Base-by-base conservation (phyloP, 2,329 filamentous ascomycete genomes). In the Didymella arachidicola region DNA sequence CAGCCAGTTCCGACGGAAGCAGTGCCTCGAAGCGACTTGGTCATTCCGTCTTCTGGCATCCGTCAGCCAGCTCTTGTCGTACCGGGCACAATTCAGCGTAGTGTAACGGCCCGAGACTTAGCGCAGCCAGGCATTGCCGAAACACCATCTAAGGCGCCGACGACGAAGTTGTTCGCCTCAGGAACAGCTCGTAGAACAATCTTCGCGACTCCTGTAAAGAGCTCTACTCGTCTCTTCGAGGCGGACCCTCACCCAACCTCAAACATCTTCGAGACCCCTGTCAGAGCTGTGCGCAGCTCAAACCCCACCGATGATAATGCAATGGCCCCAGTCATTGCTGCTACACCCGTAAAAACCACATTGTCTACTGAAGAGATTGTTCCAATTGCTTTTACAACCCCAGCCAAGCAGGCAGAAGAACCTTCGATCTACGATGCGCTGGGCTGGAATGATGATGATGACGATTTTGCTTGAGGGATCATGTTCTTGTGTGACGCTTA, bases 391-490 rank as follows among this genome's bases (percentile, higher is more conserved):
- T 57, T 63, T 39, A 44, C 61, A 10, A 62, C 63, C 8, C 52
- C 53, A 14, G 55, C 47, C 11, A 64, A 64, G 16, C 50, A 56
- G 3, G 59, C 59, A 26, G 55, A 50, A 29, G 73, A 70, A 51
- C 42, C 60, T 16, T 70, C 66, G 22, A 78, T 82, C 46, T 82
- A 81, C 58, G 77, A 78, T 49, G 73, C 72, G 11, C 61, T 82
- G 51, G 80, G 80, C 26, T 82, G 80, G 80, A 76, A 81, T 65
- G 79, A 81, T 61, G 79, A 81, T 61, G 77, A 81, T 59, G 68
- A 75, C 36, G 70, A 72, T 34, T 46, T 59, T 70, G 44, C 47
- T 46, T 58, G 67, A 61, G 59, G 48, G 36, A 39, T 26, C 42
- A 44, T 57, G 44, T 12, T 60, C 51, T 54, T 46, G 57, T 53